A percentile compares a stretch with the other conserved stretches of the same genome.
Evolutionary conservation across 208 protist genomes (phyloP).

Genomic region (Trypanosoma mega): DNA sequence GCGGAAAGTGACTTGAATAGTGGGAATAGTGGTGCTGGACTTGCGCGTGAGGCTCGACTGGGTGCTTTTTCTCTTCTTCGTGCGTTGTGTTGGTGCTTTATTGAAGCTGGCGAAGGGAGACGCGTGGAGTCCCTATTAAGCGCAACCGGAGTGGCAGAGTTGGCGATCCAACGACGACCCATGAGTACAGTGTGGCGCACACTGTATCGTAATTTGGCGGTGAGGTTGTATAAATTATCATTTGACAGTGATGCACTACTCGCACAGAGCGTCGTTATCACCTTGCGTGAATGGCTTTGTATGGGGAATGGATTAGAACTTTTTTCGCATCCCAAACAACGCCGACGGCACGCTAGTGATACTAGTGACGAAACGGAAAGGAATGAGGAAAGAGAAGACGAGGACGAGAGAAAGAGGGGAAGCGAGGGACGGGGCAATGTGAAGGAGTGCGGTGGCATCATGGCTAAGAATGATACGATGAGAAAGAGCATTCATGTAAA

Average conservation of each 20-base stretch:
- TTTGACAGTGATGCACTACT: conserved; percentile 28
- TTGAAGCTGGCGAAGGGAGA: conserved; percentile 28
- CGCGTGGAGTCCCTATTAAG: conserved; percentile 25
- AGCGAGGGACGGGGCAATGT: no score
- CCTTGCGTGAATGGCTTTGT: conserved; percentile 30
- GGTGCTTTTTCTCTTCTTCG: conserved; percentile 31
- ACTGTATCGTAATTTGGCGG: conserved; percentile 21
- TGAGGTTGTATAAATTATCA: conserved; percentile 24
- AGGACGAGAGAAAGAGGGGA: no score
- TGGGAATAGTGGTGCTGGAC: no score
- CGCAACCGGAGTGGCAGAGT: conserved; percentile 12
- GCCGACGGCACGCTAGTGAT: no score
- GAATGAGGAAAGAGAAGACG: no score
- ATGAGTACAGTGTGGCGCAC: conserved; percentile 18
- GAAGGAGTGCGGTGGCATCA: no score
- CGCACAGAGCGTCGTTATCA: conserved; percentile 22
- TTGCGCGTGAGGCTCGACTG: conserved; percentile 16
- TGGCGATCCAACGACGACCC: conserved; percentile 14
- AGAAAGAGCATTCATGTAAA: no score
- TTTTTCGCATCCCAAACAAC: no score
- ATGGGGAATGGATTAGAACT: no score
- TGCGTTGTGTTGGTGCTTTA: conserved; percentile 39
- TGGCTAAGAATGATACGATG: no score
- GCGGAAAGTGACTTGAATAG: neutral
- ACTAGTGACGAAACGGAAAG: no score